Percentiles rank a stretch among this genome's conserved stretches.
phyloP scores from a whole-genome alignment of 352 stramenopile genomes.

The Phytophthora sojae region DNA sequence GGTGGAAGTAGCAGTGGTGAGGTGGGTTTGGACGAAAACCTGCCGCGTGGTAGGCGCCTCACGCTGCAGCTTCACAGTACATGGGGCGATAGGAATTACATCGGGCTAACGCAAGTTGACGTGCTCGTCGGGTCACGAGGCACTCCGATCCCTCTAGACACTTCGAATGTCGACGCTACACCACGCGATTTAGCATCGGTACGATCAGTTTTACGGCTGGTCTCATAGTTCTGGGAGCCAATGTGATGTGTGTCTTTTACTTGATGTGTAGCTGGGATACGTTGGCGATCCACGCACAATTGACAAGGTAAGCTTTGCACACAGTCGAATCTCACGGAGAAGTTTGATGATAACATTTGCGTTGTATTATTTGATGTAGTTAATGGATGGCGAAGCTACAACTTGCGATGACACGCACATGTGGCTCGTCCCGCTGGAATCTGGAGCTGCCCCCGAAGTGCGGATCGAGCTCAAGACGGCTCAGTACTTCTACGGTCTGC shows the following conservation, averaged over 20 bases:
- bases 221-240: background rate
- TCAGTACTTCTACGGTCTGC: conserved; percentile 68
- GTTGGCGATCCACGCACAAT: conserved; percentile 84
- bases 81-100: conserved; percentile 86
- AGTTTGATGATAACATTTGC: background rate
- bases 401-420: conserved; percentile 92
- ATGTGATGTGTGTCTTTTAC: background rate
- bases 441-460: conserved; percentile 42
- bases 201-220: conserved; percentile 8
- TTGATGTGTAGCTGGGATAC: conserved; percentile 63
- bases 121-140: conserved; percentile 63
- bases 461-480: conserved; percentile 65
- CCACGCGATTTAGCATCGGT: conserved; percentile 80
- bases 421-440: conserved; percentile 86
- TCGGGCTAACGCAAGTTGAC: conserved; percentile 84
- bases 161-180: conserved; percentile 59
- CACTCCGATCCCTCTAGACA: conserved; percentile 47
- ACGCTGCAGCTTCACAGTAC: conserved; percentile 66
- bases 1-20: conserved; percentile 15
- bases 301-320: conserved; percentile 66
- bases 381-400: conserved; percentile 82
- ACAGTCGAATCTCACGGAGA: background rate
- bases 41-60: conserved; percentile 60
- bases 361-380: conserved; percentile 26
- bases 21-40: conserved; percentile 16